Evolutionary conservation across 2,329 filamentous ascomycete species (phyloP).

Genomic region (Stylonectria norvegica): DNA sequence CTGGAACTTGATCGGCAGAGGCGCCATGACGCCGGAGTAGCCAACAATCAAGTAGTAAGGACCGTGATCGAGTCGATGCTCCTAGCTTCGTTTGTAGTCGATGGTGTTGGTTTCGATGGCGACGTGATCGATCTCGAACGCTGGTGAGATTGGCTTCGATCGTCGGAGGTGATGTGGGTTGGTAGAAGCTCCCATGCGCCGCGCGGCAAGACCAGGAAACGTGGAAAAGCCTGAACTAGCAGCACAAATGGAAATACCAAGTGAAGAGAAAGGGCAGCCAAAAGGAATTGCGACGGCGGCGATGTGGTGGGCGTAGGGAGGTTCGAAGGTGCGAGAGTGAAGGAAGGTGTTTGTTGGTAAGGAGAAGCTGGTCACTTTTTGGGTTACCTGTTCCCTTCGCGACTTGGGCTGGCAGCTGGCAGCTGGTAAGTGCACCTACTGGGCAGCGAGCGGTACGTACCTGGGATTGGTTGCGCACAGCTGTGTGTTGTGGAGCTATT

Average conservation of each 20-base stretch:
- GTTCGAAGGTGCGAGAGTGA: constrained; percentile 16
- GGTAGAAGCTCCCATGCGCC: constrained; percentile 39
- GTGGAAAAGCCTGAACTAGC: constrained; percentile 12
- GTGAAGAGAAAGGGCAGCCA: constrained; percentile 13
- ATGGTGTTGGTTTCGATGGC: constrained; percentile 11
- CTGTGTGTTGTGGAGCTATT: constrained; percentile 15
- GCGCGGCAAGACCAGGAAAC: constrained; percentile 25
- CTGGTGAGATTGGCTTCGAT: constrained; percentile 23
- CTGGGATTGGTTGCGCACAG: constrained; percentile 10
- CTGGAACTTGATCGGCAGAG: constrained; percentile 88
- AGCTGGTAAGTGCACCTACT: background rate
- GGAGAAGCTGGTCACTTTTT: constrained; percentile 29
- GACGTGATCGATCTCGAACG: constrained; percentile 24
- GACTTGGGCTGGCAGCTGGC: constrained; percentile 2
- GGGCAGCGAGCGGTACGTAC: no score
- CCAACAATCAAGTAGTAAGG: constrained; percentile 25
- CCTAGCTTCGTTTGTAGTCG: constrained; percentile 19
- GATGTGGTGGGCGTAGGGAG: constrained; percentile 21
- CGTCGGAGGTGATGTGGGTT: constrained; percentile 21
- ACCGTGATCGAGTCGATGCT: constrained; percentile 23
- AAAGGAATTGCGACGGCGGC: constrained; percentile 16
- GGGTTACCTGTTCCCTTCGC: constrained; percentile 33
- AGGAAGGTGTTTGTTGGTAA: constrained; percentile 21
- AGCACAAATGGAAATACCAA: constrained; percentile 18
- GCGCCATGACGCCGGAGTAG: constrained; percentile 51